Evolutionary conservation across 768 basidiomycete species (phyloP), one percentile per base, ranked within the genome.

Genomic region (Inosperma sp.): DNA sequence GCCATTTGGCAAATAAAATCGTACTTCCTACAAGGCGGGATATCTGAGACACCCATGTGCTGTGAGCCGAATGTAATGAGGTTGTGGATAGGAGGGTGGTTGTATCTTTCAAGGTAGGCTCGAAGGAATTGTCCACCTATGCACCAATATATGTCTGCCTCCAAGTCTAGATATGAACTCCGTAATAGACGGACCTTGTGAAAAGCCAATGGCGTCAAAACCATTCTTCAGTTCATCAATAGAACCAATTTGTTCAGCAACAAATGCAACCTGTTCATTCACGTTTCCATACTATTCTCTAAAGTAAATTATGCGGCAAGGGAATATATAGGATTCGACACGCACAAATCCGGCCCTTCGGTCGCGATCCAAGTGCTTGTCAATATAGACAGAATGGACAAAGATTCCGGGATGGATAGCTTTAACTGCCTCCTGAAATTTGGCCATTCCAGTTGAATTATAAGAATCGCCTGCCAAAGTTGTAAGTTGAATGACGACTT

Each of bases 171-270:
- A 3, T 14, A 30, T n/a, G 26, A 3, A 33, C 23, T n/a, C 41
- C 29, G 33, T 9, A 47, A 36, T 9, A 21, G 14, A 43, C 54
- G 25, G 34, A 75, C 85, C 90, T 77, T 93, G 91, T 1, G 90
- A 93, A 66, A 93, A 84, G 1, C 91, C 91, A 45, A 93, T 82
- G 13, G 86, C 91, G 62, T 92, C 89, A 57, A 93, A 93, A 3
- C 91, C 91, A 23, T 60, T 59, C 41, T 71, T 54, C 13, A 93
- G 76, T 58, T 91, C 82, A 1, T 80, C 74, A 27, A 93, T 76
- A 1, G 66, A 73, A 25, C 72, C 68, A 3, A 93, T 68, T 62
- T 93, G 87, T 23, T 74, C 70, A 12, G 84, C 75, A 5, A 86
- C 89, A 25, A 75, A 31, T 17, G 72, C 76, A 4, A 93, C 59